Base-by-base conservation (phyloP, 306 rosid species). In the Alnus rubra region DNA sequence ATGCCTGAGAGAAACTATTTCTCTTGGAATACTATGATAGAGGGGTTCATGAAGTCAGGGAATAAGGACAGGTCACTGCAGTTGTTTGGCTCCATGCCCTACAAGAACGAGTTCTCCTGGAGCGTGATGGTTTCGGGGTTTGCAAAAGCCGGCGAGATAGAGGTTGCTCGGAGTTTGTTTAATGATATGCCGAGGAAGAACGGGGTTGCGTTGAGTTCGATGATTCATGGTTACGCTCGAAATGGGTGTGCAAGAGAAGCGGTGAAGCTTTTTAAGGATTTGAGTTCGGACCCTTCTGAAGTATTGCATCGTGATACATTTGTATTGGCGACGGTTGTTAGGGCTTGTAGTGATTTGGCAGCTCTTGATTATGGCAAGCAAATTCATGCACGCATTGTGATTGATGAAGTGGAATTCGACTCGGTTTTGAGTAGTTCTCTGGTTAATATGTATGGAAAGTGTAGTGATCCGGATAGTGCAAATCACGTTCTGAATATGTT, bases 311-410 rank as follows among this genome's bases (percentile, higher is more conserved):
- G 80, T 0, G 90, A 87, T 80, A 84, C 87, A 7, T 88, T 86
- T 76, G 80, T 90, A 64, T 58, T 93, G 82, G 85, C 98, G 6
- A 88, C 94, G 0, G 85, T 83, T 50, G 70, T 93, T 31, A 83
- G 93, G 5, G 92, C 87, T 1, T 91, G 94, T 82, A 86, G 91
- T 59, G 92, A 93, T 67, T 71, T 88, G 82, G 16, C 52, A 69
- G 90, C 90, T 70, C 84, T 87, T 74, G 87, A 65, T 35, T 87
- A 89, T 42, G 98, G 98, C 42, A 93, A 86, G 84, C 98, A 93
- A 83, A 87, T 91, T 45, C 98, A 93, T 71, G 91, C 93, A 0
- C 97, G 88, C 35, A 76, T 88, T 82, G 68, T 89, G 19, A 71
- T 90, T 67, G 90, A 87, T 79, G 74, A 73, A 48, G 54, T 93